phyloP scores from a whole-genome alignment of 148 eudicot genomes.

The Rhododendron ovatum region DNA sequence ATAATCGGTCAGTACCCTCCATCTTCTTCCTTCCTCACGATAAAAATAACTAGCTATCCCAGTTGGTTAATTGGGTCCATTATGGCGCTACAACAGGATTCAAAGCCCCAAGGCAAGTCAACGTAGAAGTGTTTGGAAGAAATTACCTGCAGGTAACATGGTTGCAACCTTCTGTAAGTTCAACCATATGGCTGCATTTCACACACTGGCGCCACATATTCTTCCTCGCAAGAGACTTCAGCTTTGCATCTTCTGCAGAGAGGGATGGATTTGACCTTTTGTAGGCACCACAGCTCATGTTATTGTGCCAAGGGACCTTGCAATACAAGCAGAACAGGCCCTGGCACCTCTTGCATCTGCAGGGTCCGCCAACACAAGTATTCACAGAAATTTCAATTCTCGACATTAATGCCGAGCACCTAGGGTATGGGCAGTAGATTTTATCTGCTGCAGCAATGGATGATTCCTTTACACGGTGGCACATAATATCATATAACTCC shows the following conservation, averaged over 20 bases:
- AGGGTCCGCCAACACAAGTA: slow-evolving; percentile 23
- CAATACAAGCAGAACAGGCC: slow-evolving; percentile 51
- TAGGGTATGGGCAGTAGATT: slow-evolving; percentile 71
- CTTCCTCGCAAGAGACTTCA: slow-evolving; percentile 47
- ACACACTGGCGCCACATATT: slow-evolving; percentile 74
- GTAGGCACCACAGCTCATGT: slow-evolving; percentile 42
- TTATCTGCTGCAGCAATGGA: slow-evolving; percentile 59
- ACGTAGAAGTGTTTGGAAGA: background rate
- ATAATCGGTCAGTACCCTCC: background rate
- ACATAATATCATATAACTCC: slow-evolving; percentile 46
- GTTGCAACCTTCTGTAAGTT: slow-evolving; percentile 70
- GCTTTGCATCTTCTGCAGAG: slow-evolving; percentile 42
- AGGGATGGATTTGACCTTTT: slow-evolving; percentile 34
- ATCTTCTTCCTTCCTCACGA: background rate
- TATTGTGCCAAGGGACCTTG: slow-evolving; percentile 69
- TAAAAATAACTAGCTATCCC: background rate
- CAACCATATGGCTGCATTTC: slow-evolving; percentile 74
- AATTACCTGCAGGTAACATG: slow-evolving; percentile 81
- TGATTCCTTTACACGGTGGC: slow-evolving; percentile 46
- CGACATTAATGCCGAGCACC: slow-evolving; percentile 72
- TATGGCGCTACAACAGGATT: background rate
- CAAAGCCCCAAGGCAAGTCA: background rate
- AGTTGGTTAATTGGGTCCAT: background rate
- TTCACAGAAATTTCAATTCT: slow-evolving; percentile 26
- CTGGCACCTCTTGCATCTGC: slow-evolving; percentile 45